Evolutionary conservation across 176 grass and related monocot species (phyloP).

Genomic region (Musa troglodytarum): DNA sequence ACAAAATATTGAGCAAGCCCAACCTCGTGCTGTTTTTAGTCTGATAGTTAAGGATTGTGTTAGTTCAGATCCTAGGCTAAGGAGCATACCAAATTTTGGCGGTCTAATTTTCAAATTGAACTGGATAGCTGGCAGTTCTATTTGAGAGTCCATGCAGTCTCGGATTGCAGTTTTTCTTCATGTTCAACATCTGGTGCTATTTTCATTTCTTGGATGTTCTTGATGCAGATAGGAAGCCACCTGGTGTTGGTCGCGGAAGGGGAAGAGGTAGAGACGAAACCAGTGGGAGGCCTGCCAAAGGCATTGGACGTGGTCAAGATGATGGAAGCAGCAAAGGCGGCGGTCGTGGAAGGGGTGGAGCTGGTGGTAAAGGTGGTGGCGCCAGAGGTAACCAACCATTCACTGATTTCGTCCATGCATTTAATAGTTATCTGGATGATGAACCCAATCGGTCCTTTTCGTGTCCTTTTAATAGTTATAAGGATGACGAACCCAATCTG

Average conservation of each 20-base stretch:
- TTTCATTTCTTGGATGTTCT: not conserved
- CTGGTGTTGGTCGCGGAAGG: slow-evolving; percentile 29
- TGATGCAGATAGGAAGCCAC: slow-evolving; percentile 22
- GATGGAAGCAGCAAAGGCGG: slow-evolving; percentile 21
- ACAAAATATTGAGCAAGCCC: no score
- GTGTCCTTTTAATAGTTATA: not conserved
- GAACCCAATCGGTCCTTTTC: no score
- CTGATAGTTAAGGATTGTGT: no score
- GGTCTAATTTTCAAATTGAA: no score
- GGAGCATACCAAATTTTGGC: no score
- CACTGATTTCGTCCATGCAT: not conserved
- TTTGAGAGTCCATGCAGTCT: no score
- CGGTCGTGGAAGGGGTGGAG: slow-evolving; percentile 24
- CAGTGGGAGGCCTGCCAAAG: slow-evolving; percentile 15
- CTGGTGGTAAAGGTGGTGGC: slow-evolving; percentile 12
- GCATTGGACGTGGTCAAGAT: slow-evolving; percentile 21
- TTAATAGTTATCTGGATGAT: not conserved
- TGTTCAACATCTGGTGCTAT: not conserved
- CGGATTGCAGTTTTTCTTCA: not conserved
- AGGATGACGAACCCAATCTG: no score
- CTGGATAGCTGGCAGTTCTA: no score
- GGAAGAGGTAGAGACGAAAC: slow-evolving; percentile 25
- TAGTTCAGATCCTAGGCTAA: no score
- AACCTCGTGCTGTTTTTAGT: no score
- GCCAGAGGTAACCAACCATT: slow-evolving; percentile 9